phyloP scores from a whole-genome alignment of 2,329 filamentous ascomycete genomes.

The Colletotrichum spinosum region DNA sequence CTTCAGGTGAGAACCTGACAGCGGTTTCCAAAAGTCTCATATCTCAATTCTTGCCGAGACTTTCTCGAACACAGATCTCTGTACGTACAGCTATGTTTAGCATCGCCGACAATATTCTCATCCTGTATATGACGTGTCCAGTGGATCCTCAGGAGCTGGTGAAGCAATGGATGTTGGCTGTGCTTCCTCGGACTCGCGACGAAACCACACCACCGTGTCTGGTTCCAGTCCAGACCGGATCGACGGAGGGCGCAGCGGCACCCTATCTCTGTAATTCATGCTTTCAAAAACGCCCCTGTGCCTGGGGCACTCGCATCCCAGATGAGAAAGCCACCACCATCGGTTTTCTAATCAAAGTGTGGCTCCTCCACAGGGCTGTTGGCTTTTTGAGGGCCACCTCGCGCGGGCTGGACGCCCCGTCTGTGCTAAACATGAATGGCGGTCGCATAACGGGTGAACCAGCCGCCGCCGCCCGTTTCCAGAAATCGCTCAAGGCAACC shows the following conservation, averaged over 20 bases:
- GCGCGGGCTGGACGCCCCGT: slow-evolving; percentile 15
- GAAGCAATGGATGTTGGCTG: not conserved
- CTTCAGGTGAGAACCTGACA: too few relatives aligned
- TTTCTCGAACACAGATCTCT: too few relatives aligned
- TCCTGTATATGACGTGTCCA: too few relatives aligned
- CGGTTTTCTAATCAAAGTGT: slow-evolving; percentile 5
- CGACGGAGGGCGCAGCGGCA: slow-evolving; percentile 25
- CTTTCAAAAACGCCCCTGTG: slow-evolving; percentile 1
- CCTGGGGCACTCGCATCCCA: not conserved
- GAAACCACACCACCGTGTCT: not conserved
- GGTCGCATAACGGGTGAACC: slow-evolving; percentile 19
- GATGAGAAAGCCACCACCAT: not conserved
- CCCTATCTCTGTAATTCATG: slow-evolving; percentile 16
- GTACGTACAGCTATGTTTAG: too few relatives aligned
- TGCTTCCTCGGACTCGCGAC: not conserved
- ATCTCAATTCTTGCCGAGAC: too few relatives aligned
- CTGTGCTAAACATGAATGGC: slow-evolving; percentile 20
- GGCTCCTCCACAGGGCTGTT: slow-evolving; percentile 17
- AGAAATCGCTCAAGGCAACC: not conserved
- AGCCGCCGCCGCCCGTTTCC: slow-evolving; percentile 13
- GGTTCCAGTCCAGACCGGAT: slow-evolving; percentile 25
- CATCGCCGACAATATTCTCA: too few relatives aligned
- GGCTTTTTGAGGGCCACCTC: not conserved
- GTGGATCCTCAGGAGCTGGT: too few relatives aligned
- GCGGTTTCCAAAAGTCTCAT: too few relatives aligned